These are phyloP conservation scores for Euryodendron excelsum DNA, from an alignment of 148 eudicot genomes.

Conservation along the genomic window DNA sequence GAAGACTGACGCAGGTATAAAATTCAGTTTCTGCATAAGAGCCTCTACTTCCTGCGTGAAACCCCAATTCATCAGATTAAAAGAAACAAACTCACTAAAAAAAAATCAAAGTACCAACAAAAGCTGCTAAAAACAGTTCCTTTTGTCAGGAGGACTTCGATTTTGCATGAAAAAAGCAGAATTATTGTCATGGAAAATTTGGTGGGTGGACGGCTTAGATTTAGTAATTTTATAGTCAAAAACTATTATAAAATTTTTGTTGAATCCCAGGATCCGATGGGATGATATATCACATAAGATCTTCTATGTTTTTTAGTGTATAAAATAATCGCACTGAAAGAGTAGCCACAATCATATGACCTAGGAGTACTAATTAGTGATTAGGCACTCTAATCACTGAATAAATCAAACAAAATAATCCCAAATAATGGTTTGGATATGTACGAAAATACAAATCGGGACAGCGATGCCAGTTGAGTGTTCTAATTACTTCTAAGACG, in stretches of 20 bases:
- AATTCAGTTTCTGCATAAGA: constrained; percentile 53
- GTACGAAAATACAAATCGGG: neutral
- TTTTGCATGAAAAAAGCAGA: constrained; percentile 9
- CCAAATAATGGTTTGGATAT: neutral
- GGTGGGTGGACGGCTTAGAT: constrained; percentile 50
- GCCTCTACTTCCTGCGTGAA: constrained; percentile 65
- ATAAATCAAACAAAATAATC: too few relatives aligned
- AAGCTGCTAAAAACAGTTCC: constrained; percentile 29
- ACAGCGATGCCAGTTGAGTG: constrained; percentile 24
- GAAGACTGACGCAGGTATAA: constrained; percentile 64
- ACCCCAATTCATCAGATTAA: neutral
- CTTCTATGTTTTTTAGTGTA: constrained; percentile 25
- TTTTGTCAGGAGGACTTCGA: constrained; percentile 50
- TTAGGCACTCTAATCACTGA: neutral
- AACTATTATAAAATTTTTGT: constrained; percentile 8
- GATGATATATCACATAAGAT: constrained; percentile 35
- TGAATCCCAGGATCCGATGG: constrained; percentile 8
- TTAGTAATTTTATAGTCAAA: constrained; percentile 25
- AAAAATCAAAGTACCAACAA: constrained; percentile 28
- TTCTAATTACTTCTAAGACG: constrained; percentile 12
- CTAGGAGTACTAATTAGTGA: constrained; percentile 13
- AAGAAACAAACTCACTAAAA: too few relatives aligned
- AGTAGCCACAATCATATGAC: constrained; percentile 18
- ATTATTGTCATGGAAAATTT: constrained; percentile 43
- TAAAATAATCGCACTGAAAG: constrained; percentile 6